phyloP scores from a whole-genome alignment of 2,329 filamentous ascomycete species.

The Colletotrichum liriopes region DNA sequence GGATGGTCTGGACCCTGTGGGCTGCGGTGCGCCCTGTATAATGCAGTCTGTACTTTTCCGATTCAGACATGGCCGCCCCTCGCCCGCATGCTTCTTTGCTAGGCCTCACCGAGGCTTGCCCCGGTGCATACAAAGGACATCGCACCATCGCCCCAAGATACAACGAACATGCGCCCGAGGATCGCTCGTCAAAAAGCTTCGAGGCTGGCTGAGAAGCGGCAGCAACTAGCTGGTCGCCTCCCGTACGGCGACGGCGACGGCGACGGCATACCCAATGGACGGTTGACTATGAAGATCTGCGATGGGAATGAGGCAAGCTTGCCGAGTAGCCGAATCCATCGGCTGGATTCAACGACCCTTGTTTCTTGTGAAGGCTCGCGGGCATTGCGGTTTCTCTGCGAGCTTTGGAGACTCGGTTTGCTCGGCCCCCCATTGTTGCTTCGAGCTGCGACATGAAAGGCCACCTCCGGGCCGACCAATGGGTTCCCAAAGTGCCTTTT shows the following conservation, averaged over 20 bases:
- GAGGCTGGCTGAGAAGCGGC: neutral
- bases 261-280: slow-evolving; percentile 16
- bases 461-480: neutral
- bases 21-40: slow-evolving; percentile 27
- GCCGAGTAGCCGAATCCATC: slow-evolving; percentile 32
- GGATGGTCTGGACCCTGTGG: slow-evolving; percentile 38
- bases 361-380: slow-evolving; percentile 15
- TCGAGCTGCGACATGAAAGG: neutral
- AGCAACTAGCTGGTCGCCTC: slow-evolving; percentile 13
- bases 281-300: slow-evolving; percentile 2
- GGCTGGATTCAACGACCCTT: slow-evolving; percentile 27
- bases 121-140: neutral
- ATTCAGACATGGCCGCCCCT: slow-evolving; percentile 34
- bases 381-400: slow-evolving; percentile 6
- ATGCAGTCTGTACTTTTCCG: neutral
- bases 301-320: slow-evolving; percentile 16
- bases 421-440: slow-evolving; percentile 24
- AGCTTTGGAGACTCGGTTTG: slow-evolving; percentile 18
- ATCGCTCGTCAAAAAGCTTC: slow-evolving; percentile 30
- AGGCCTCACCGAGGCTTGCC: neutral
- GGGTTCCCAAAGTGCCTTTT: slow-evolving; percentile 1
- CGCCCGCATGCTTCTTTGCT: slow-evolving; percentile 12
- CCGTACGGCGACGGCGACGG: slow-evolving; percentile 4
- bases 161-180: neutral
- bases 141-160: neutral